Evolutionary conservation across 345 rosid species (phyloP), one percentile per base, ranked within the genome.

Genomic region (Adansonia digitata): DNA sequence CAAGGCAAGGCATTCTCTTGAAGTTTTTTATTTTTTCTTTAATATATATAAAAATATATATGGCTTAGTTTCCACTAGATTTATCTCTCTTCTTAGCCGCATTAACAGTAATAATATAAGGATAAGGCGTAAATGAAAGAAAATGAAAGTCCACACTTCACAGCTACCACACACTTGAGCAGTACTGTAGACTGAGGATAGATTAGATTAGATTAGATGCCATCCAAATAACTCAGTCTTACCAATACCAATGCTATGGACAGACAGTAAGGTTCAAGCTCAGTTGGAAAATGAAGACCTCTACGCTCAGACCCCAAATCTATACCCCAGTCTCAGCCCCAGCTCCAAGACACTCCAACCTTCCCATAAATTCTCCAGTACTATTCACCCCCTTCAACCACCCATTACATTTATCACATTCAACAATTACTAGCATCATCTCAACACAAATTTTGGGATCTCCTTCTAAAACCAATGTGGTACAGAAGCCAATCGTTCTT

Each of bases 251-350:
- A 43, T n/a, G 1, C 55, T 56, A 31, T 24, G 6, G n/a, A n/a
- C n/a, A n/a, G n/a, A n/a, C 34, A 56, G 26, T 11, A 7, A 42
- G 11, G 46, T 26, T n/a, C n/a, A n/a, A n/a, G n/a, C 2, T 13
- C 34, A 0, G 46, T 10, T 2, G 6, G 49, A 81, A 80, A 52
- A 88, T 88, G 92, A 82, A 75, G 69, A 52, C 66, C 22, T 66
- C 61, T 17, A 5, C 78, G 4, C 67, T 84, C 48, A 77, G 26
- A 52, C 69, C 77, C 70, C 83, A 73, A 35, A 74, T 81, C 74
- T 15, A 49, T 76, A 48, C 71, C 59, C 57, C 22, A 0, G 10
- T 70, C 37, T 31, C 34, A 31, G 3, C 2, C 3, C n/a, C 52
- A 13, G 42, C 74, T 15, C 35, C 66, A 12, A 53, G 46, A 56